These are phyloP conservation scores for Quercus ilex DNA, from an alignment of 306 rosid species.

Conservation along the genomic window DNA sequence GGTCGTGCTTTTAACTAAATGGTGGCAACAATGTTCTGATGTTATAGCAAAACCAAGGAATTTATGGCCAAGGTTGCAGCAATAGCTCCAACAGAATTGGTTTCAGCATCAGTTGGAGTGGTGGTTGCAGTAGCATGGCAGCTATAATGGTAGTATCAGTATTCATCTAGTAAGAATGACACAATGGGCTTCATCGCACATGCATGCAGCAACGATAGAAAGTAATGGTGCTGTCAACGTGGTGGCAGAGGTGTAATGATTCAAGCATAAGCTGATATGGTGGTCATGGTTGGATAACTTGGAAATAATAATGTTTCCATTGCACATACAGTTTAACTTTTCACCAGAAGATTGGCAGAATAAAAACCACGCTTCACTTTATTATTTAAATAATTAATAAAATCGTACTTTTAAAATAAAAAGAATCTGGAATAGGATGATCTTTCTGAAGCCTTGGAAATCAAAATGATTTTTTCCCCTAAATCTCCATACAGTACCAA, in stretches of 20 bases:
- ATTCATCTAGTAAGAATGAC: background rate
- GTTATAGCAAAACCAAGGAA: background rate
- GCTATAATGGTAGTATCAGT: background rate
- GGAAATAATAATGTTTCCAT: background rate
- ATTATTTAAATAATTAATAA: background rate
- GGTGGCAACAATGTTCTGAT: background rate
- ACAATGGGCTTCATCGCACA: background rate
- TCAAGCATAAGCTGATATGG: background rate
- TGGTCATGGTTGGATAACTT: background rate
- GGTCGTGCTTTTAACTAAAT: background rate
- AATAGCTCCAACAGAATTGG: background rate
- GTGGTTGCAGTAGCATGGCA: background rate
- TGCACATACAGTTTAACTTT: background rate
- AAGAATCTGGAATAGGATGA: conserved; percentile 14
- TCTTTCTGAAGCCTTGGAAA: conserved; percentile 10
- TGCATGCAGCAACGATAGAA: background rate
- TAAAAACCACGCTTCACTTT: background rate
- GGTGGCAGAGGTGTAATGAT: background rate
- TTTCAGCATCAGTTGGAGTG: background rate
- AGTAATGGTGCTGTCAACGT: background rate
- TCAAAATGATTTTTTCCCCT: background rate
- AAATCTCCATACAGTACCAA: conserved; percentile 10
- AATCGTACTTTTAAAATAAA: background rate
- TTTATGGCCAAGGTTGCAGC: background rate
- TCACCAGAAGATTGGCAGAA: background rate